Evolutionary conservation across 805 yeast species (phyloP).

Genomic region (Nakazawaea ernobii): DNA sequence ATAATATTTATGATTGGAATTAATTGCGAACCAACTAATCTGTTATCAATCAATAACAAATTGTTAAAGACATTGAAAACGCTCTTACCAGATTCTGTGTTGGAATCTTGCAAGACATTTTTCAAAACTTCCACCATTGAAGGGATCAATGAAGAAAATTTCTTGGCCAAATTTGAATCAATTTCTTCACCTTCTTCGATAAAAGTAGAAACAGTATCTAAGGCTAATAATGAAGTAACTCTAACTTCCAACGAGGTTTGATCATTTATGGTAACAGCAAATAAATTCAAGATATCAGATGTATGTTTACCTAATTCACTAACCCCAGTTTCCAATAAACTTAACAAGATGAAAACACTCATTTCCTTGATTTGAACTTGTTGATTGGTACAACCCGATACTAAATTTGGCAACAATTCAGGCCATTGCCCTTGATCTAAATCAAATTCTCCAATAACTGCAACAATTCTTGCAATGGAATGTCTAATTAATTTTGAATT

Average conservation of each 20-base stretch:
- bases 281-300: constrained; percentile 64
- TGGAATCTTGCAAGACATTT: constrained; percentile 65
- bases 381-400: constrained; percentile 56
- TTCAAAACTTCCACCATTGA: constrained; percentile 75
- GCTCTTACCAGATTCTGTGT: constrained; percentile 63
- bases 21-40: constrained; percentile 71
- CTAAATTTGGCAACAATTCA: constrained; percentile 65
- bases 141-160: constrained; percentile 68
- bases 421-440: constrained; percentile 65
- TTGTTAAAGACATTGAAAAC: constrained; percentile 84
- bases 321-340: constrained; percentile 70
- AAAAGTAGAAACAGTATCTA: constrained; percentile 63
- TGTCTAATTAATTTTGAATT: constrained; percentile 69
- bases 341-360: constrained; percentile 72
- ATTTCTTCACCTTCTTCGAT: constrained; percentile 56
- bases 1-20: constrained; percentile 64
- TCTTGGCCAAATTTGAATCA: constrained; percentile 35
- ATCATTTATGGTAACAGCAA: constrained; percentile 59
- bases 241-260: constrained; percentile 66
- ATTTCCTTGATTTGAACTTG: constrained; percentile 65
- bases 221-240: constrained; percentile 74
- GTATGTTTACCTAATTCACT: constrained; percentile 52
- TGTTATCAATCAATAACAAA: constrained; percentile 68
- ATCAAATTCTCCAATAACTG: constrained; percentile 79
- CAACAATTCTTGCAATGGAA: constrained; percentile 81